Evolutionary conservation across 495 filamentous ascomycete species (phyloP), one percentile per base, ranked within the genome.

Genomic region (Thozetella sp.): DNA sequence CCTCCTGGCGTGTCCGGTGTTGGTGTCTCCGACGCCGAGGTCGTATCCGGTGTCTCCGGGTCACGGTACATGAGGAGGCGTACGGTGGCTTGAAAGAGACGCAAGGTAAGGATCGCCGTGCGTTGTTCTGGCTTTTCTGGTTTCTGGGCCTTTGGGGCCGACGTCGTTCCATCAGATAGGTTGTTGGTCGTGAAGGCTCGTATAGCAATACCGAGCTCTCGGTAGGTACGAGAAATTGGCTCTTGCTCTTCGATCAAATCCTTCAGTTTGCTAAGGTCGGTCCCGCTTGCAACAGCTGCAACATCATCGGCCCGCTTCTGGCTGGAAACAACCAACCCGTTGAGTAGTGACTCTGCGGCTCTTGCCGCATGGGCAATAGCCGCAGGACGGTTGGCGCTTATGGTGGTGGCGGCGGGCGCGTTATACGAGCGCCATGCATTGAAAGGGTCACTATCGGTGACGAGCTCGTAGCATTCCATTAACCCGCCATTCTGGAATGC

Each of bases 401-500:
- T 2, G 4, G 52, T 27, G 20, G 22, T 53, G 2, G 51, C 4
- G 2, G 23, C 10, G n/a, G 52, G 52, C 27, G 52, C 52, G 6
- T 27, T 22, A 34, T 54, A 54, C 13, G 17, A 54, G n/a, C 52
- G 52, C 52, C 52, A 54, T 11, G 52, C 25, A 22, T 34, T 54
- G 23, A 30, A 54, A 22, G 13, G 13, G 23, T 54, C 52, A 22
- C 52, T 54, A n/a, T 54, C 52, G 24, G 30, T 34, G 24, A 54
- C 2, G 13, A 27, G 52, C 13, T 54, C 17, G 25, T 27, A n/a
- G 27, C 19, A 17, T 2, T 54, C 52, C 13, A 13, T 13, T 11
- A 54, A 12, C 4, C 52, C 52, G 23, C 52, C 52, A 22, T 27
- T 34, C 25, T 54, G 20, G 13, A 54, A 11, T 26, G 52, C 52